Percentiles rank a stretch among this genome's conserved stretches.
Evolutionary conservation across 352 stramenopile genomes (phyloP).

Genomic region (Phytopythium litorale): DNA sequence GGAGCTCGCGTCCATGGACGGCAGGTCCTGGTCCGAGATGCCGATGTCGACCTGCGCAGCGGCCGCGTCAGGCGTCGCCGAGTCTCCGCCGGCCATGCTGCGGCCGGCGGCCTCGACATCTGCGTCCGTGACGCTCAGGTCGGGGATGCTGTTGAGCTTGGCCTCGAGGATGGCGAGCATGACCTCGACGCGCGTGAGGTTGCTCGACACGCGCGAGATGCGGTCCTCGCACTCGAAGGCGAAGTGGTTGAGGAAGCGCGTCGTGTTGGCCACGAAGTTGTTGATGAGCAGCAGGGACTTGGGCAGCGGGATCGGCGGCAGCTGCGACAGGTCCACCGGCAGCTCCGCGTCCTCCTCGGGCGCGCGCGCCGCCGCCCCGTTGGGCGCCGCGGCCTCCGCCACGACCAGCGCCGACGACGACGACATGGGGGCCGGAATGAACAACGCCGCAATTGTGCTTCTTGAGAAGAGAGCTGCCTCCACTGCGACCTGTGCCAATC

Average conservation of each 20-base stretch:
- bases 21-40: slow-evolving; percentile 67
- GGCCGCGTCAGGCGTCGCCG: slow-evolving; percentile 4
- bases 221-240: slow-evolving; percentile 80
- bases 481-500: too few species aligned
- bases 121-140: slow-evolving; percentile 64
- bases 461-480: not conserved
- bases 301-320: slow-evolving; percentile 63
- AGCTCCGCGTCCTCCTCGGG: slow-evolving; percentile 64
- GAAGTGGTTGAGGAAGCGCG: slow-evolving; percentile 86
- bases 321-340: slow-evolving; percentile 72
- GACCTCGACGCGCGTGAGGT: slow-evolving; percentile 81
- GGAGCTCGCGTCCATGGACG: slow-evolving; percentile 33
- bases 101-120: slow-evolving; percentile 39
- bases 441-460: not conserved
- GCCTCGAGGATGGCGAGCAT: slow-evolving; percentile 80
- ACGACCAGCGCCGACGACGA: slow-evolving; percentile 49
- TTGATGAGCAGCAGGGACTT: slow-evolving; percentile 84
- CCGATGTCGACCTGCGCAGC: slow-evolving; percentile 36
- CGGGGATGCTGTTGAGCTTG: slow-evolving; percentile 82
- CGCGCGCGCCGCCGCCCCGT: slow-evolving; percentile 6
- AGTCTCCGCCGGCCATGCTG: slow-evolving; percentile 17
- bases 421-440: too few species aligned
- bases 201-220: slow-evolving; percentile 61
- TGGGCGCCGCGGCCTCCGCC: slow-evolving; percentile 15
- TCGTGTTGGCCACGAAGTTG: slow-evolving; percentile 87